Evolutionary conservation across 768 basidiomycete species (phyloP).

Genomic region (Boletales sp.): DNA sequence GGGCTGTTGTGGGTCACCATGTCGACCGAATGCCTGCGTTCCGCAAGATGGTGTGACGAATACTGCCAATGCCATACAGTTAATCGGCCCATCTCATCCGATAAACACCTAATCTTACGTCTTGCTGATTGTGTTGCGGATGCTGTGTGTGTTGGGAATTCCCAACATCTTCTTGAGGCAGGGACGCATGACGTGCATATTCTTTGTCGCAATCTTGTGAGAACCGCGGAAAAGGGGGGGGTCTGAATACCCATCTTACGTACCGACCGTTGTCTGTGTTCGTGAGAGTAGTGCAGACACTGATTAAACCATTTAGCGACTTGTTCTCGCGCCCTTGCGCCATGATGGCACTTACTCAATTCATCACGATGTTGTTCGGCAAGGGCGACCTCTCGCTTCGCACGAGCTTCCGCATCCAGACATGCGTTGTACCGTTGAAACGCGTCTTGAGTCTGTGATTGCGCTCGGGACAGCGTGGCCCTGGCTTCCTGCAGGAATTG

Average conservation of each 20-base stretch:
- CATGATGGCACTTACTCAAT: conserved; percentile 33
- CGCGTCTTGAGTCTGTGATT: conserved; percentile 69
- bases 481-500: conserved; percentile 63
- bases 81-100: conserved; percentile 15
- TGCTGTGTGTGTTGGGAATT: conserved; percentile 30
- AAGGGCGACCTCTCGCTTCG: conserved; percentile 56
- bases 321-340: conserved; percentile 11
- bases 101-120: conserved; percentile 27
- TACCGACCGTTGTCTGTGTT: conserved; percentile 33
- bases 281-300: conserved; percentile 35
- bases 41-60: conserved; percentile 31
- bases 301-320: conserved; percentile 18
- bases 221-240: conserved; percentile 7
- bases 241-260: conserved; percentile 18
- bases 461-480: conserved; percentile 55
- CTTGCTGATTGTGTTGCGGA: conserved; percentile 28
- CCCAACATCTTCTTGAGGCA: conserved; percentile 29
- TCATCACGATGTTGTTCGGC: conserved; percentile 73
- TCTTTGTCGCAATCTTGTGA: conserved; percentile 26
- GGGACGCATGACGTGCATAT: conserved; percentile 30
- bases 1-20: conserved; percentile 35
- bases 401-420: conserved; percentile 64
- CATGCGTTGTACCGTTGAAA: conserved; percentile 67
- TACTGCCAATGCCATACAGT: conserved; percentile 23
- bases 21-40: conserved; percentile 29